These are phyloP conservation scores for Vitis amurensis DNA, from an alignment of 164 flowering plant genomes.

Conservation along the genomic window DNA sequence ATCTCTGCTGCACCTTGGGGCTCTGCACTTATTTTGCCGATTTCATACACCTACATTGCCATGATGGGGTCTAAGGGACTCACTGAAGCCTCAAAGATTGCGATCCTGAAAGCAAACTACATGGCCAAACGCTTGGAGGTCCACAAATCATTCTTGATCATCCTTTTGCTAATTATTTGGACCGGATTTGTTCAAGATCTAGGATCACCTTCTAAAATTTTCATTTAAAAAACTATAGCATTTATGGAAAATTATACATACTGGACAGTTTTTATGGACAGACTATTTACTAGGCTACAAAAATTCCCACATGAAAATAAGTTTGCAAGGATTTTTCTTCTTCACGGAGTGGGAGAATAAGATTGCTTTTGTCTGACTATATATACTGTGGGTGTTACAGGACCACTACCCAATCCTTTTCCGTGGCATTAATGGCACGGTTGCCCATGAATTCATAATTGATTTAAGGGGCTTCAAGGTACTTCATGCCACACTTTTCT, in stretches of 20 bases:
- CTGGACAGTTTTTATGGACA: no score
- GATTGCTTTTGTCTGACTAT: no score
- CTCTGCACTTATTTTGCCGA: conserved; percentile 93
- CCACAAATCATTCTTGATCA: conserved; percentile 10
- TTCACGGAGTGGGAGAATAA: no score
- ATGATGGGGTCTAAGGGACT: conserved; percentile 99
- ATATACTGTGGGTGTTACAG: conserved; percentile 35
- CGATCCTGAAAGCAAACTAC: conserved; percentile 95
- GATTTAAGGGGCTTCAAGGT: conserved; percentile 98
- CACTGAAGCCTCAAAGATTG: conserved; percentile 92
- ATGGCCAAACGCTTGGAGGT: conserved; percentile 99
- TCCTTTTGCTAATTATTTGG: no score
- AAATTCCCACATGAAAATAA: no score
- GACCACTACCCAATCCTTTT: conserved; percentile 84
- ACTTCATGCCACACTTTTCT: conserved; percentile 4
- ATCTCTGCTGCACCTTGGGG: conserved; percentile 99
- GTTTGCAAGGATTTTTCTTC: no score
- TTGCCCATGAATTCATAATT: conserved; percentile 91
- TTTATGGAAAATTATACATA: no score
- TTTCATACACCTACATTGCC: conserved; percentile 91
- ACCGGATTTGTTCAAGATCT: no score
- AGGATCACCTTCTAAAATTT: no score
- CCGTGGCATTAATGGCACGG: conserved; percentile 98
- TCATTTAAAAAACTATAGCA: no score
- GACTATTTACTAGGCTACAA: no score